Evolutionary conservation across 2,329 filamentous ascomycete genomes (phyloP).

Genomic region (Trichoderma sp.): DNA sequence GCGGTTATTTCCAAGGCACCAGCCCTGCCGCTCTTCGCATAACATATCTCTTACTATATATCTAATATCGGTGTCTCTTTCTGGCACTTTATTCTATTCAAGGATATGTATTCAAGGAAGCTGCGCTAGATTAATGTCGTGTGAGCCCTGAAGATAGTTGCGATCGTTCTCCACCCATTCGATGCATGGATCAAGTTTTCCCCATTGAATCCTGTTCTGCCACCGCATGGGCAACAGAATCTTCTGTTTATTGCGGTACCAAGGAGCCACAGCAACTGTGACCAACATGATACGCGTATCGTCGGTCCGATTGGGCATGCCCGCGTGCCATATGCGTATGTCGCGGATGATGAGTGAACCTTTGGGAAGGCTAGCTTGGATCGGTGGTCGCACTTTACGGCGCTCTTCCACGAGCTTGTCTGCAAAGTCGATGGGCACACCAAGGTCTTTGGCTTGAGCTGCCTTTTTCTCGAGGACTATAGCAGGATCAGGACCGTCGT

Average conservation of each 20-base stretch:
- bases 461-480: not conserved
- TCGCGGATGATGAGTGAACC: not conserved
- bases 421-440: not conserved
- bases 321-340: slow-evolving; percentile 4
- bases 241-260: not conserved
- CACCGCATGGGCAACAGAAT: not conserved
- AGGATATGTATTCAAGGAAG: not conserved
- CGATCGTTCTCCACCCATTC: slow-evolving; percentile 8
- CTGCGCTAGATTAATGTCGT: not conserved
- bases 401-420: not conserved
- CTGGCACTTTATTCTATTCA: no score
- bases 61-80: no score
- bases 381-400: not conserved
- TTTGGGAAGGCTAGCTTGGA: slow-evolving; percentile 3
- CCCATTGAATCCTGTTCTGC: not conserved
- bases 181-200: not conserved
- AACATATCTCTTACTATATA: not conserved
- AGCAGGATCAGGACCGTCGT: not conserved
- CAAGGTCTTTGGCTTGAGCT: not conserved
- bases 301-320: not conserved
- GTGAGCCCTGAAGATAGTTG: not conserved
- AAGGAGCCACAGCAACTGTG: not conserved
- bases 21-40: slow-evolving; percentile 14
- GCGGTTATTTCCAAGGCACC: slow-evolving; percentile 22
- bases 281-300: not conserved